phyloP scores from a whole-genome alignment of 2,329 filamentous ascomycete genomes.

The Trichoderma harzianum region DNA sequence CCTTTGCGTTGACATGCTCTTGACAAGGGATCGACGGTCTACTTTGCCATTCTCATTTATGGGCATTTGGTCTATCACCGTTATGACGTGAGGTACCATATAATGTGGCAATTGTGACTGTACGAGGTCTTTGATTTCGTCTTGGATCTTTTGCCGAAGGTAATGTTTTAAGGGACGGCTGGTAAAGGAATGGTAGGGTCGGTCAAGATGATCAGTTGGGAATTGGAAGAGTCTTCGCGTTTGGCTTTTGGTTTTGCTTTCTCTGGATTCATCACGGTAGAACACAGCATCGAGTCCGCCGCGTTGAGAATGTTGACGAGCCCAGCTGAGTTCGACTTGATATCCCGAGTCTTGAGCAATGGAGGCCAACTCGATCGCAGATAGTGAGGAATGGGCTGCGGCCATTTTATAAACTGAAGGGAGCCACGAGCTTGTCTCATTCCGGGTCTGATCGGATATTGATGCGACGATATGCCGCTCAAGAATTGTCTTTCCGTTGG shows the following conservation, averaged over 20 bases:
- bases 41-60: not conserved
- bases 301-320: not conserved
- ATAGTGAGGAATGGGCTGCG: not conserved
- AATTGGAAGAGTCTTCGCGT: not conserved
- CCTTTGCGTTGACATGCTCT: not conserved
- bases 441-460: not conserved
- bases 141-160: not conserved
- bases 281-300: not conserved
- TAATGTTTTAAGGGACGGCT: not conserved
- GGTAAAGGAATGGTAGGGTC: not conserved
- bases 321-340: not conserved
- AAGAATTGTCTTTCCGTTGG: not conserved
- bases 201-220: not conserved
- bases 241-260: not conserved
- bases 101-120: not conserved
- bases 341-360: not conserved
- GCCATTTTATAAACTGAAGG: not conserved
- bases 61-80: not conserved
- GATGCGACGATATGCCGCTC: not conserved
- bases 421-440: not conserved
- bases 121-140: not conserved
- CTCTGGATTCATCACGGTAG: accelerated
- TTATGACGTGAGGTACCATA: not conserved
- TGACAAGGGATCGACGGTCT: not conserved
- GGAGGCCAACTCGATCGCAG: not conserved